Conservation (phyloP, 2,329 filamentous ascomycete genomes). For the Colletotrichum tamarilloi region DNA sequence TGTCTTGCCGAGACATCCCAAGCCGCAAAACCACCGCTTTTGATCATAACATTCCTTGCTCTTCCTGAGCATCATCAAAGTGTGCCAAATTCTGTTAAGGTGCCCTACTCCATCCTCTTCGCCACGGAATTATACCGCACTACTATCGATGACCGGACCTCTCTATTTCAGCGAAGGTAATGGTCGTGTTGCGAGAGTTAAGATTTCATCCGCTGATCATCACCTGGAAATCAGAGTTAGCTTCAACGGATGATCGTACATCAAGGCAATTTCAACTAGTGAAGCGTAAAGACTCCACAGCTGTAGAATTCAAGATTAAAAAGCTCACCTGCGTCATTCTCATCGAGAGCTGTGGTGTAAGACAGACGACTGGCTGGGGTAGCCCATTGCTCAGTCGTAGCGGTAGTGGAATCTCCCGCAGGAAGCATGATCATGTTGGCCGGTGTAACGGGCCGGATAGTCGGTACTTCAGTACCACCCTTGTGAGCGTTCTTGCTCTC, state of each 20-base stretch:
- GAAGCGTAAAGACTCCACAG: neutral
- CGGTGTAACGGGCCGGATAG: slow-evolving; percentile 29
- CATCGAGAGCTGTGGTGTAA: neutral
- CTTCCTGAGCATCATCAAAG: neutral
- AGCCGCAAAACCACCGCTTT: slow-evolving; percentile 15
- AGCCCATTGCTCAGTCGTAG: slow-evolving; percentile 25
- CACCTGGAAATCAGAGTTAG: neutral
- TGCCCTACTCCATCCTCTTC: neutral
- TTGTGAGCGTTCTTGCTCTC: neutral
- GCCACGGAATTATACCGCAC: neutral
- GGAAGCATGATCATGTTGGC: neutral
- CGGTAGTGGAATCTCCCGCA: slow-evolving; percentile 18
- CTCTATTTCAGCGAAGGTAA: neutral
- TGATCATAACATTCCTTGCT: slow-evolving; percentile 21
- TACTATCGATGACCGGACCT: neutral
- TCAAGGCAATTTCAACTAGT: neutral
- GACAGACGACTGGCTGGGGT: slow-evolving; percentile 33
- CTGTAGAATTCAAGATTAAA: neutral
- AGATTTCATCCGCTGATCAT: neutral
- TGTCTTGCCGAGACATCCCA: slow-evolving; percentile 18
- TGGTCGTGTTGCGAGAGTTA: neutral
- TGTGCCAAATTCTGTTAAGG: slow-evolving; percentile 4
- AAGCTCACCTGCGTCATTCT: neutral
- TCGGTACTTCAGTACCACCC: neutral
- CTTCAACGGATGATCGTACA: neutral